A percentile compares a stretch with the other conserved stretches of the same genome.
Evolutionary conservation across 2,329 filamentous ascomycete genomes (phyloP).

Genomic region (Waltergamsia citrina): DNA sequence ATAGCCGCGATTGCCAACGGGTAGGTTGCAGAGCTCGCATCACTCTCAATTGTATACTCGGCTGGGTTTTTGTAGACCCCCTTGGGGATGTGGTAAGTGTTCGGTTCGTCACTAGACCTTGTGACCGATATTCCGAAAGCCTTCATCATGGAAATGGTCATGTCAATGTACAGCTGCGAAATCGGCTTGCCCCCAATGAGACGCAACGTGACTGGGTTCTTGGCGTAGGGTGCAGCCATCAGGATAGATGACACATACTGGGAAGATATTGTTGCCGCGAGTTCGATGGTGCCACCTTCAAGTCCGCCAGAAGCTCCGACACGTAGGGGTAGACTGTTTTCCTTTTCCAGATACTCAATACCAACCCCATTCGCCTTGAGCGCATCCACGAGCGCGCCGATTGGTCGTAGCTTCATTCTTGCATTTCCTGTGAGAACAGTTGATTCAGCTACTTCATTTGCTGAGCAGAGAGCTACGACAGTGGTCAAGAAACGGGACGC

Average conservation of each 20-base stretch:
- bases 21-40: conserved; percentile 96
- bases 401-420: conserved; percentile 92
- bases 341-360: conserved; percentile 76
- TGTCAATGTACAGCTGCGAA: conserved; percentile 94
- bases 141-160: conserved; percentile 97
- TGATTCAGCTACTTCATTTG: conserved; percentile 47
- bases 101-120: conserved; percentile 65
- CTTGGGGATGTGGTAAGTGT: conserved; percentile 90
- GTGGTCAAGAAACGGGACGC: conserved; percentile 93
- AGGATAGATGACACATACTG: conserved; percentile 96
- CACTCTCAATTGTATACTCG: conserved; percentile 89
- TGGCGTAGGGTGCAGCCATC: conserved; percentile 95
- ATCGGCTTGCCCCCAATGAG: conserved; percentile 96
- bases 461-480: conserved; percentile 73
- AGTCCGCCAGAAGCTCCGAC: conserved; percentile 78
- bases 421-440: conserved; percentile 88
- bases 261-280: conserved; percentile 94
- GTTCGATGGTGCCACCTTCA: conserved; percentile 76
- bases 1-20: conserved; percentile 91
- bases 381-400: conserved; percentile 87
- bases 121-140: conserved; percentile 78
- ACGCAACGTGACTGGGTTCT: conserved; percentile 80
- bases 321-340: conserved; percentile 74
- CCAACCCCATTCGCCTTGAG: conserved; percentile 78
- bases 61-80: conserved; percentile 73